phyloP scores from a whole-genome alignment of 306 rosid species.

The Oemleria cerasiformis region DNA sequence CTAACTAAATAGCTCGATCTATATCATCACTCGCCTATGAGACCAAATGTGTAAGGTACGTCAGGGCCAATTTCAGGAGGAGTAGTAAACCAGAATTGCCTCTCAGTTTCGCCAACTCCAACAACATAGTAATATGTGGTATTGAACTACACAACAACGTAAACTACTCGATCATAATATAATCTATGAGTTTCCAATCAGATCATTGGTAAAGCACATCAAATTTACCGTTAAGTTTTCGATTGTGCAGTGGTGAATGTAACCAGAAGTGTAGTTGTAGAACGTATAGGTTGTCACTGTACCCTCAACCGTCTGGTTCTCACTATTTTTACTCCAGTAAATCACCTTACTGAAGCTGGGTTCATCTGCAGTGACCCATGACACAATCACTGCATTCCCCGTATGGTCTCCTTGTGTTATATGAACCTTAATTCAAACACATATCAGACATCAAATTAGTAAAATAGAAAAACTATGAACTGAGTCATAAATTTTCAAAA shows the following conservation, averaged over 20 bases:
- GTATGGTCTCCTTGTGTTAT: slow-evolving; percentile 65
- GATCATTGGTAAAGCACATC: background rate
- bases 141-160: slow-evolving; percentile 42
- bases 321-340: slow-evolving; percentile 44
- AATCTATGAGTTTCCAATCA: no score
- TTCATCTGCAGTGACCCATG: slow-evolving; percentile 60
- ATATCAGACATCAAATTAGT: background rate
- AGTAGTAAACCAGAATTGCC: slow-evolving; percentile 75
- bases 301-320: slow-evolving; percentile 30
- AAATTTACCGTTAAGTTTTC: slow-evolving; percentile 29
- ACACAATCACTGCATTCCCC: slow-evolving; percentile 56
- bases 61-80: slow-evolving; percentile 88
- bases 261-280: slow-evolving; percentile 59
- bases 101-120: slow-evolving; percentile 54
- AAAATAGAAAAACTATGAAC: background rate
- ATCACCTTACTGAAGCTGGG: slow-evolving; percentile 47
- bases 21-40: slow-evolving; percentile 53
- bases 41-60: slow-evolving; percentile 88
- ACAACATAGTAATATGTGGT: slow-evolving; percentile 77
- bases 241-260: slow-evolving; percentile 52
- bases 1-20: no score
- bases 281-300: slow-evolving; percentile 33
- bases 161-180: background rate
- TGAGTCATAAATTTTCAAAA: background rate
- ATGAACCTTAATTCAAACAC: slow-evolving; percentile 48